phyloP scores from a whole-genome alignment of 2,329 filamentous ascomycete genomes.

The Aspergillus sp. region DNA sequence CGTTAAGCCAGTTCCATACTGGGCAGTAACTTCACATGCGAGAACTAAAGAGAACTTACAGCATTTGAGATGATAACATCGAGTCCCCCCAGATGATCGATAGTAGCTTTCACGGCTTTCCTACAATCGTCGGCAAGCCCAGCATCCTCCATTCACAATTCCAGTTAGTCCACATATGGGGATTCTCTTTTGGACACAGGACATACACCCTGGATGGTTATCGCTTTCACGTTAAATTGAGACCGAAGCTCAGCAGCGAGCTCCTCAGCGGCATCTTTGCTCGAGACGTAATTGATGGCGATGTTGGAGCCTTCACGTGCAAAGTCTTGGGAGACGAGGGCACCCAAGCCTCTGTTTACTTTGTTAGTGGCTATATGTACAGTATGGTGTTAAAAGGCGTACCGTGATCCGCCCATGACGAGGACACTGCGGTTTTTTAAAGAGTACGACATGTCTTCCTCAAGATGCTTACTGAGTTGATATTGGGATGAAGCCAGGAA shows the following conservation, averaged over 20 bases:
- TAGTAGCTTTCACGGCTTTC: constrained; percentile 51
- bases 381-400: constrained; percentile 14
- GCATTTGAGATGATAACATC: constrained; percentile 73
- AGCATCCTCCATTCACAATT: constrained; percentile 45
- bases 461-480: neutral
- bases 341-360: constrained; percentile 59
- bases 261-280: constrained; percentile 50
- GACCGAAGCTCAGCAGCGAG: constrained; percentile 49
- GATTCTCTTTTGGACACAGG: neutral
- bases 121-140: constrained; percentile 52
- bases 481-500: no score
- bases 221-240: constrained; percentile 45
- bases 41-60: constrained; percentile 27
- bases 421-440: constrained; percentile 55
- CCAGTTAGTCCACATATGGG: neutral
- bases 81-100: constrained; percentile 57
- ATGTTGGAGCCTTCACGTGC: constrained; percentile 61
- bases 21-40: neutral
- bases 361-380: neutral
- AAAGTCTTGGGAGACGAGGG: constrained; percentile 58
- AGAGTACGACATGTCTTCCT: constrained; percentile 50
- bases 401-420: constrained; percentile 58
- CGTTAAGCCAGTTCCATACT: no score
- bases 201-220: constrained; percentile 54
- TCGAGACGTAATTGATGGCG: constrained; percentile 64